Evolutionary conservation across 148 eudicot genomes (phyloP).

Genomic region (Silene uniflora): DNA sequence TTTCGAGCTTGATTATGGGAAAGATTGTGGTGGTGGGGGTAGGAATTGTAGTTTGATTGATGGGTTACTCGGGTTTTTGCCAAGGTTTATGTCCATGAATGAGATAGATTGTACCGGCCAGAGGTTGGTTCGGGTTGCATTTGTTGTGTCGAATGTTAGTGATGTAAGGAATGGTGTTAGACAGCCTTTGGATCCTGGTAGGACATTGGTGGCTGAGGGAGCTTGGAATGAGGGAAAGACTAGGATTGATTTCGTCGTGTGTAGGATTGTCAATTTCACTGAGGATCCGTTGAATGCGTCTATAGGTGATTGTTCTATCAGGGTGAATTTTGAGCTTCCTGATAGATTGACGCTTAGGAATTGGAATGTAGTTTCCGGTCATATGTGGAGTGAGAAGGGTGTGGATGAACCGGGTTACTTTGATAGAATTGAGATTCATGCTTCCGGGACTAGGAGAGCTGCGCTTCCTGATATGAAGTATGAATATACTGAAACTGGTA

Average conservation of each 20-base stretch:
- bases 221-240: constrained; percentile 55
- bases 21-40: constrained; percentile 43
- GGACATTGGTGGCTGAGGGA: constrained; percentile 72
- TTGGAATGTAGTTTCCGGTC: constrained; percentile 62
- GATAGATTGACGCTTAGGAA: constrained; percentile 48
- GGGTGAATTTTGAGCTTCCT: constrained; percentile 63
- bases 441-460: constrained; percentile 32
- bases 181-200: constrained; percentile 51
- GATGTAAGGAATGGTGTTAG: constrained; percentile 29
- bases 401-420: constrained; percentile 50
- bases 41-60: constrained; percentile 53
- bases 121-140: constrained; percentile 46
- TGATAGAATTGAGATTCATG: constrained; percentile 43
- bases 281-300: constrained; percentile 40
- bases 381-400: constrained; percentile 67
- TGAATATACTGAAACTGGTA: constrained; percentile 46
- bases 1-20: constrained; percentile 44
- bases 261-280: constrained; percentile 45
- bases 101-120: constrained; percentile 47
- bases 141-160: constrained; percentile 44
- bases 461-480: constrained; percentile 46
- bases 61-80: constrained; percentile 39
- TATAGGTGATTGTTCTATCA: constrained; percentile 65
- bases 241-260: constrained; percentile 61
- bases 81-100: constrained; percentile 50